Evolutionary conservation across 2,329 filamentous ascomycete species (phyloP), one percentile per base, ranked within the genome.

Genomic region (Aspergillus jensenii): DNA sequence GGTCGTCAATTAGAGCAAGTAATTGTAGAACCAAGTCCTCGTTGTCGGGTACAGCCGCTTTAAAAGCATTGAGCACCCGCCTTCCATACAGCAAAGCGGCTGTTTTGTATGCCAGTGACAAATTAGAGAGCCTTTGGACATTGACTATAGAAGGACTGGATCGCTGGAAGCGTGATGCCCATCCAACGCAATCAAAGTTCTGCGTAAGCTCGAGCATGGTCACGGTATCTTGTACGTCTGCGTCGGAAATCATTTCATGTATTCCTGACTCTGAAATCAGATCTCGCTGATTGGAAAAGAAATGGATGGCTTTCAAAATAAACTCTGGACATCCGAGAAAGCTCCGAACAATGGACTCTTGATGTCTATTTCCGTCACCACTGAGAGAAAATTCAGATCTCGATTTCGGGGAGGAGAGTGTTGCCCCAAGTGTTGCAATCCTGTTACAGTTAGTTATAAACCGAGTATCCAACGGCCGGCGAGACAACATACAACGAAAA

Each of bases 271-370:
- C 25, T 9, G 58, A 49, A 4, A 68, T 59, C 27, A 57, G 55
- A 52, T 70, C 67, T 47, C 70, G 59, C 53, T 68, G 63, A 27
- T 58, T 57, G 0, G 70, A 70, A 11, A 73, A 56, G 17, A 52
- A 65, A 52, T 67, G 67, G 4, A 73, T 68, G 11, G 65, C 67
- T 27, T 58, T 62, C 6, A 74, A 48, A 2, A 74, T 57, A 44
- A 70, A 71, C 37, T 67, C 69, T 0, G 72, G 72, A 45, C 72
- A 74, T 9, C 72, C 72, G 12, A 74, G 69, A 45, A 74, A 74
- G 3, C 71, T 73, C 25, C 65, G 55, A 43, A 74, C 69, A 9
- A 72, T 64, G 1, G 61, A 62, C 54, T 74, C 70, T 52, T 66
- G 59, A 2, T 51, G 51, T n/a, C 58, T 58, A 17, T 59, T 56